Base-by-base conservation (phyloP, 306 rosid genomes). In the Ammopiptanthus mongolicus region DNA sequence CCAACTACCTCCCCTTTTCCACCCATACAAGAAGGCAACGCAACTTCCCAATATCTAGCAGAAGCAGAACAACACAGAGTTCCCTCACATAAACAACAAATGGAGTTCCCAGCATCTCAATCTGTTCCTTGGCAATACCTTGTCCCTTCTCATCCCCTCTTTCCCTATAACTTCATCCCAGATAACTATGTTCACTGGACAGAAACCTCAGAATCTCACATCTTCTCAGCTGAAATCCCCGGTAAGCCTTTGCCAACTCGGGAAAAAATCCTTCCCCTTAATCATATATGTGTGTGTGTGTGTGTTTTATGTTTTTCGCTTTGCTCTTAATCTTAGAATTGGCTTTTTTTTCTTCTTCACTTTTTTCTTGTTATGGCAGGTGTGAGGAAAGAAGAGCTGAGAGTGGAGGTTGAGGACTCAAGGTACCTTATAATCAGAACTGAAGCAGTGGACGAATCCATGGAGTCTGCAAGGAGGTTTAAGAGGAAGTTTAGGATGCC, bases 361-460 rank as follows among this genome's bases (percentile, higher is more conserved):
- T 72, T 39, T 71, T 70, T 69, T 18, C 2, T 83, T 47, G 65
- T 42, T n/a, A 47, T 63, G 81, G 69, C 73, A 90, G 98, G 91
- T 76, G 87, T 87, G 55, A 85, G 88, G 75, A 90, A 88, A 76
- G 91, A 90, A 83, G 96, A 88, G 25, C 79, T 88, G 3, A 93
- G 78, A 67, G 91, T 93, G 44, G 93, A 90, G 82, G 87, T 90
- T 70, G 97, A 87, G 84, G 93, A 88, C 58, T 93, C 96, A 19
- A 84, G 71, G 46, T 93, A 87, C 80, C 88, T 90, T 6, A 83
- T 87, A 13, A 93, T 93, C 58, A 81, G 90, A 76, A 88, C 95
- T 3, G 81, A 84, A 77, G 88, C 84, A 28, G 78, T 65, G 14
- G 85, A 88, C 66, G 93, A 76, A 28, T 75, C 84, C 14, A 44